These are phyloP conservation scores for Helianthus tuberosus DNA, from an alignment of 129 eudicot genomes.

Conservation along the genomic window DNA sequence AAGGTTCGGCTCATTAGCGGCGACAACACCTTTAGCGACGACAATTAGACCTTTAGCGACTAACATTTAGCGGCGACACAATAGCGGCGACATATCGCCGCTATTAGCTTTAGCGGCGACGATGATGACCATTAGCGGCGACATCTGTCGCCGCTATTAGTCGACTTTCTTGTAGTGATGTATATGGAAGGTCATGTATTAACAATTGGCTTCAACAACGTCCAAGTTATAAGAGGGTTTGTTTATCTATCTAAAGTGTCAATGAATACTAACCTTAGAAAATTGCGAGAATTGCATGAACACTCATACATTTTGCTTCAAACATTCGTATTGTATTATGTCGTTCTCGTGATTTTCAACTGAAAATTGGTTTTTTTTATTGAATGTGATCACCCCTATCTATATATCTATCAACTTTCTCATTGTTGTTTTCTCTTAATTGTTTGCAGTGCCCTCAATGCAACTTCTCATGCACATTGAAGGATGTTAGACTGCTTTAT, in stretches of 20 bases:
- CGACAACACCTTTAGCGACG: no score
- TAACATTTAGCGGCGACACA: no score
- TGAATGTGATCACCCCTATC: neutral
- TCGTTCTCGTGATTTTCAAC: no score
- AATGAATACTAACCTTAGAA: neutral
- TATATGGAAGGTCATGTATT: slow-evolving; percentile 73
- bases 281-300: neutral
- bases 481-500: slow-evolving; percentile 67
- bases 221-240: slow-evolving; percentile 55
- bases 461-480: slow-evolving; percentile 52
- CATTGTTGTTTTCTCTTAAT: neutral
- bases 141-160: no score
- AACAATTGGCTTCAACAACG: slow-evolving; percentile 57
- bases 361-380: neutral
- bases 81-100: no score
- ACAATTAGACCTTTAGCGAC: no score
- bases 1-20: no score
- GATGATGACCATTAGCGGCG: no score
- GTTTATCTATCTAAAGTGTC: neutral
- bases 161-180: no score
- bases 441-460: slow-evolving; percentile 78
- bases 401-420: neutral
- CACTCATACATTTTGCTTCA: no score
- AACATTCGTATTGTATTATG: no score
- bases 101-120: no score